Conservation (phyloP, 352 stramenopile genomes). For the Phytophthora constricta region DNA sequence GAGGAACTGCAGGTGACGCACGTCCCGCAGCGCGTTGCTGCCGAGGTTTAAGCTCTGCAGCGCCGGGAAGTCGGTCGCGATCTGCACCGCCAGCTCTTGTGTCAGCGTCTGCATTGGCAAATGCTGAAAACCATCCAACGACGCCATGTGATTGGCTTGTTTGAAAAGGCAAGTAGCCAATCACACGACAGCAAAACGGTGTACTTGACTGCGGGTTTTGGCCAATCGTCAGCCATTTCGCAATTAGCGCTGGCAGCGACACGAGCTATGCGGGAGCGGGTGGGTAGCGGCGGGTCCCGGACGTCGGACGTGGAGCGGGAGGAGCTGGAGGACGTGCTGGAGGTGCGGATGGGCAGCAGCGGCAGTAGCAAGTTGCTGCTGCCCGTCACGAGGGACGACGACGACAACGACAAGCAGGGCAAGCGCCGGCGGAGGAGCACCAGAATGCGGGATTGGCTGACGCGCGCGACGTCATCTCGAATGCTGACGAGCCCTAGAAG, state of each 20-base stretch:
- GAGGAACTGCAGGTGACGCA: constrained; percentile 60
- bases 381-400: constrained; percentile 22
- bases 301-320: constrained; percentile 26
- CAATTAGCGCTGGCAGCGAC: too few species aligned
- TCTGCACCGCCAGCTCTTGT: constrained; percentile 64
- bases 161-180: neutral
- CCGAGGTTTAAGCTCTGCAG: constrained; percentile 73
- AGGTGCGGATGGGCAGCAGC: constrained; percentile 19
- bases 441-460: constrained; percentile 21
- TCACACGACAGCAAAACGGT: too few species aligned
- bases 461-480: constrained; percentile 5
- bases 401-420: constrained; percentile 43
- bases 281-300: constrained; percentile 28
- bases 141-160: neutral
- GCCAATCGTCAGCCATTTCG: neutral
- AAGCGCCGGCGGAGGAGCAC: constrained; percentile 11
- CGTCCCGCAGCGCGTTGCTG: constrained; percentile 57
- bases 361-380: constrained; percentile 36
- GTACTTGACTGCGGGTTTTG: too few species aligned
- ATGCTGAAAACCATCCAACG: neutral
- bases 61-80: constrained; percentile 63
- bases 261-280: constrained; percentile 33
- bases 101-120: constrained; percentile 65
- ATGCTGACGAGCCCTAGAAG: constrained; percentile 5
- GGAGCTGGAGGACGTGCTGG: constrained; percentile 23